Conservation (phyloP, 805 yeast genomes). For the Ogataea ganodermae region DNA sequence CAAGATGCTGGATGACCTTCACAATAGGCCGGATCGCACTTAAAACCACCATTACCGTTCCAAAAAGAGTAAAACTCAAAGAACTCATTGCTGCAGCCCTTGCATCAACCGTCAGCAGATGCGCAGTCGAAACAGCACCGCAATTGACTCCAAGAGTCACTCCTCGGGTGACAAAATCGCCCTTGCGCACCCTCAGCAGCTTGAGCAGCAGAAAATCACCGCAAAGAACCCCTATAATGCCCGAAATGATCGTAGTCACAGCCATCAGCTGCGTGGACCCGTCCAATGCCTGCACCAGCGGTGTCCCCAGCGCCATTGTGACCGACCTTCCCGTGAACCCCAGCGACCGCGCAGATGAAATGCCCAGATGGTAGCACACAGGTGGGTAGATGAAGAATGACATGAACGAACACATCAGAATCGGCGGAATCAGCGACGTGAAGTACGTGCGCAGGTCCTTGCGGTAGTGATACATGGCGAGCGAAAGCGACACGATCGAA, state of each 20-base stretch:
- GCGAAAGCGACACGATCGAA: constrained; percentile 70
- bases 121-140: constrained; percentile 84
- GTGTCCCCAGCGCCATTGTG: constrained; percentile 78
- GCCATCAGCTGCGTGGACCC: constrained; percentile 77
- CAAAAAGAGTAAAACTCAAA: constrained; percentile 69
- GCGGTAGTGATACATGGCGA: constrained; percentile 78
- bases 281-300: constrained; percentile 62
- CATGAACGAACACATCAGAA: constrained; percentile 53
- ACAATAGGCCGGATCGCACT: constrained; percentile 60
- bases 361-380: constrained; percentile 63
- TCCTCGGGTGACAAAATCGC: constrained; percentile 76
- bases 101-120: constrained; percentile 66
- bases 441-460: constrained; percentile 61
- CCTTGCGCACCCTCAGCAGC: constrained; percentile 51
- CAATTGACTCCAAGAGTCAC: constrained; percentile 76
- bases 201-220: constrained; percentile 54
- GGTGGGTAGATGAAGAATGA: constrained; percentile 73
- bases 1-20: constrained; percentile 48
- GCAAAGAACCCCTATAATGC: constrained; percentile 70
- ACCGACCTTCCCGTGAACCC: constrained; percentile 82
- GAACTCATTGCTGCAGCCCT: constrained; percentile 81
- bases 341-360: constrained; percentile 57
- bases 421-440: constrained; percentile 59
- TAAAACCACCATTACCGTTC: constrained; percentile 70
- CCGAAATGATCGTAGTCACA: constrained; percentile 74